phyloP scores from a whole-genome alignment of 345 rosid species.

The Mercurialis annua region DNA sequence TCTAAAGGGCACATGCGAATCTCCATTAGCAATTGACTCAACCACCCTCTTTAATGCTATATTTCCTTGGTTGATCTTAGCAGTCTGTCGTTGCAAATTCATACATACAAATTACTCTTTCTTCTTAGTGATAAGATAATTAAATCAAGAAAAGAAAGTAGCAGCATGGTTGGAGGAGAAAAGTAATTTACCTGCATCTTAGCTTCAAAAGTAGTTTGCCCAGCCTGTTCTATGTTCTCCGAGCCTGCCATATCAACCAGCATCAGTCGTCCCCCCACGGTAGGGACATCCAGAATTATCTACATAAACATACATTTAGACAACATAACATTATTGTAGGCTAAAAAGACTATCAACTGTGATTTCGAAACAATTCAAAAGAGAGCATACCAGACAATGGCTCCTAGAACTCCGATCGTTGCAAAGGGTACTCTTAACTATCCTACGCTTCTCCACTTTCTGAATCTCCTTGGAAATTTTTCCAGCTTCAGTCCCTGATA shows the following conservation, averaged over 20 bases:
- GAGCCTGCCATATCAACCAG: slow-evolving; percentile 99
- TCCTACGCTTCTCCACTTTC: slow-evolving; percentile 92
- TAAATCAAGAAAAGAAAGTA: background rate
- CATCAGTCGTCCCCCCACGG: slow-evolving; percentile 94
- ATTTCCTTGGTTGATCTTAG: slow-evolving; percentile 94
- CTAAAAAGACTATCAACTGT: background rate
- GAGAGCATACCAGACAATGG: slow-evolving; percentile 75
- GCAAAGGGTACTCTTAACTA: slow-evolving; percentile 86
- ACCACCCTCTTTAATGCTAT: slow-evolving; percentile 92
- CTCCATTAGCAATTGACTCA: slow-evolving; percentile 97
- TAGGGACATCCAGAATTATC: slow-evolving; percentile 95
- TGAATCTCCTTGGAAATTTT: slow-evolving; percentile 86
- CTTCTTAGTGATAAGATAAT: background rate
- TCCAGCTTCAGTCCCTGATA: slow-evolving; percentile 87
- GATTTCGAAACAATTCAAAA: background rate
- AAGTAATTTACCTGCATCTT: slow-evolving; percentile 76
- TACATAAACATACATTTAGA: slow-evolving; percentile 16
- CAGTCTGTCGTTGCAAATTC: slow-evolving; percentile 57
- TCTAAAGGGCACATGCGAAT: slow-evolving; percentile 96
- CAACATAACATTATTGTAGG: background rate
- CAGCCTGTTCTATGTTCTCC: slow-evolving; percentile 96
- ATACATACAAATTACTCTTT: slow-evolving; percentile 18
- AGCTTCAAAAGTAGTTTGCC: slow-evolving; percentile 87
- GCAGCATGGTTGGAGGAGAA: background rate
- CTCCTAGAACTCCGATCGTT: slow-evolving; percentile 96